Percentiles rank a stretch among this genome's conserved stretches.
Conservation (phyloP, 1,139 yeast genomes). For the Protomyces inouyei region DNA sequence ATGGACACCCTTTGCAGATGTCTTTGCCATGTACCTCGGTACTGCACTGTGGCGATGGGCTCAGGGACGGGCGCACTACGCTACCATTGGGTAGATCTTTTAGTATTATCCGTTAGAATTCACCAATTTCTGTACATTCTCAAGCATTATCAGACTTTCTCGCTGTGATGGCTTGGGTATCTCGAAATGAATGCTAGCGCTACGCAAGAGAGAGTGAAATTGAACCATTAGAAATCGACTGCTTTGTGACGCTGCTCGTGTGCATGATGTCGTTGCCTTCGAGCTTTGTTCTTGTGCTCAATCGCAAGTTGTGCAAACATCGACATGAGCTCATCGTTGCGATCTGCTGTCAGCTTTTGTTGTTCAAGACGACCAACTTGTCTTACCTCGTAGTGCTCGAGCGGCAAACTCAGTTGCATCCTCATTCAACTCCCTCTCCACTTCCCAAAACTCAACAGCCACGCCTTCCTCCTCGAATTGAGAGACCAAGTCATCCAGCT, state of each 20-base stretch:
- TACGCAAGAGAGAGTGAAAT: too few species aligned
- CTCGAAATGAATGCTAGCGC: too few species aligned
- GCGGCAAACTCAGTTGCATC: neutral
- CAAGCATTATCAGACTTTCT: too few species aligned
- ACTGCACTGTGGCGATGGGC: slow-evolving; percentile 25
- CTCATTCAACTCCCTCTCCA: neutral
- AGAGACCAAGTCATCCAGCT: neutral
- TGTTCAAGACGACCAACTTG: neutral
- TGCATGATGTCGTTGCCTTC: neutral
- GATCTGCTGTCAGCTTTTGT: neutral
- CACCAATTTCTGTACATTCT: too few species aligned
- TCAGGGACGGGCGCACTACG: slow-evolving; percentile 20
- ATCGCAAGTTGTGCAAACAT: neutral
- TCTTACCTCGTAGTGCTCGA: neutral
- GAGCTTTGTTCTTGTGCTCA: neutral
- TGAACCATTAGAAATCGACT: neutral
- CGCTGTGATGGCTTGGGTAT: too few species aligned
- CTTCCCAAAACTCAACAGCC: neutral
- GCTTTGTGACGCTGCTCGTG: neutral
- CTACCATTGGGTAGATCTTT: slow-evolving; percentile 12
- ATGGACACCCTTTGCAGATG: slow-evolving; percentile 26
- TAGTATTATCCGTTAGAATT: too few species aligned
- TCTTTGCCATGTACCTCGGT: slow-evolving; percentile 16
- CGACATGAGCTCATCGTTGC: neutral
- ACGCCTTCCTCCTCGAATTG: neutral